Percentiles rank a stretch among this genome's conserved stretches.
These are phyloP conservation scores for Tolypocladium inflatum DNA, from an alignment of 2,329 filamentous ascomycete genomes.

Conservation along the genomic window DNA sequence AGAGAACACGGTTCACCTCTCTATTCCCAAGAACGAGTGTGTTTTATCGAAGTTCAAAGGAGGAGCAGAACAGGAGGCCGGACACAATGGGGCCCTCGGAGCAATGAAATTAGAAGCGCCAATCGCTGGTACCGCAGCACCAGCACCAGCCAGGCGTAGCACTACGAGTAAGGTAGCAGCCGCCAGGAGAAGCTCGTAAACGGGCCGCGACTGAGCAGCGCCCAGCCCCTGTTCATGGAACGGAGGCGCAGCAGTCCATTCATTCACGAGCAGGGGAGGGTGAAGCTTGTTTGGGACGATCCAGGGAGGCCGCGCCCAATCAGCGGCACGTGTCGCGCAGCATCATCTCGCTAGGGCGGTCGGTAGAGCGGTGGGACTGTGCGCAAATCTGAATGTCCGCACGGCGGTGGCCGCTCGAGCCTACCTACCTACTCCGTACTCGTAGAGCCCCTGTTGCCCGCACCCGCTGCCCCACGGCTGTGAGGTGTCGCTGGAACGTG, in stretches of 20 bases:
- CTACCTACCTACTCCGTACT: no score
- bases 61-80: neutral
- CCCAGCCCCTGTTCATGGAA: neutral
- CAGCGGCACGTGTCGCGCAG: neutral
- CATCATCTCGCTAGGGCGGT: neutral
- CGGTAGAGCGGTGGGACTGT: neutral
- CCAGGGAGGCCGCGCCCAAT: neutral
- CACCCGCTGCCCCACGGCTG: neutral
- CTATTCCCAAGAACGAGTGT: neutral
- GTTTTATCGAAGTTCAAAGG: neutral
- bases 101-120: neutral
- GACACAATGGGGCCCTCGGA: neutral
- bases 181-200: neutral
- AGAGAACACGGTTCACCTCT: neutral
- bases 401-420: neutral
- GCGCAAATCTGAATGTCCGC: neutral
- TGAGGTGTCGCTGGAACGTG: neutral
- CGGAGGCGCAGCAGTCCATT: neutral
- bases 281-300: neutral
- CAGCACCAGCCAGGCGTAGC: neutral
- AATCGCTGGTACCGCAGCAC: neutral
- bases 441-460: neutral
- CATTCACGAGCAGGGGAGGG: neutral
- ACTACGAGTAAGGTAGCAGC: neutral
- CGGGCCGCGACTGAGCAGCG: neutral